Evolutionary conservation across 2,329 filamentous ascomycete genomes (phyloP), one percentile per base, ranked within the genome.

Genomic region (Colletotrichum sp.): DNA sequence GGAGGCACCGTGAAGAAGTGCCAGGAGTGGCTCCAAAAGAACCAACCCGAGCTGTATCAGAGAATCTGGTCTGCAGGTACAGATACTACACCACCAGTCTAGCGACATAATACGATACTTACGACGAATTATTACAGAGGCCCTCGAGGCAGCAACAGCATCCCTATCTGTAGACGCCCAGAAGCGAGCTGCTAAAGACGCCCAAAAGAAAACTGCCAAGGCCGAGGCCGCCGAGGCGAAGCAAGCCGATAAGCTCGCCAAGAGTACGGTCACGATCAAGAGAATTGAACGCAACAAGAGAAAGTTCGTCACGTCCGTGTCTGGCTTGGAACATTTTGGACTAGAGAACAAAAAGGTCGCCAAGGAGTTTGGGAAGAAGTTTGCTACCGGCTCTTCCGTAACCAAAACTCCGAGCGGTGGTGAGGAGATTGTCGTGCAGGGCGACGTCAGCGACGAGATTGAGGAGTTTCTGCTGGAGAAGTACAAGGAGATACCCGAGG

Each of bases 351-450:
- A 99, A 86, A 99, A 98, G 88, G 90, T 98, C 9, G 93, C 96
- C 74, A 99, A 99, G 89, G 97, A 99, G 82, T 93, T 99, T 80
- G 97, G 97, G 78, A 99, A 99, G 91, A 99, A 98, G 87, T 99
- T 99, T 83, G 97, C 97, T 34, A 99, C 97, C 12, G 97, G 97
- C 1, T 94, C 93, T 18, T 96, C 94, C 60, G 97, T 99, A 60
- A 99, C 96, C 10, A 98, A 98, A 87, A 91, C 94, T 2, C 91
- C 95, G 0, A 93, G 92, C 71, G 95, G 95, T 26, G 95, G 95
- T 21, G 97, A 99, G 86, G 97, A 99, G 87, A 99, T 99, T 83
- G 98, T 98, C 6, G 95, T 99, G 24, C 97, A 99, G 87, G 97
- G 97, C 39, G 97, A 99, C 86, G 93, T 99, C 77, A 98, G 96